These are phyloP conservation scores for Serendipita sp. DNA, from an alignment of 768 basidiomycete species.

Conservation along the genomic window DNA sequence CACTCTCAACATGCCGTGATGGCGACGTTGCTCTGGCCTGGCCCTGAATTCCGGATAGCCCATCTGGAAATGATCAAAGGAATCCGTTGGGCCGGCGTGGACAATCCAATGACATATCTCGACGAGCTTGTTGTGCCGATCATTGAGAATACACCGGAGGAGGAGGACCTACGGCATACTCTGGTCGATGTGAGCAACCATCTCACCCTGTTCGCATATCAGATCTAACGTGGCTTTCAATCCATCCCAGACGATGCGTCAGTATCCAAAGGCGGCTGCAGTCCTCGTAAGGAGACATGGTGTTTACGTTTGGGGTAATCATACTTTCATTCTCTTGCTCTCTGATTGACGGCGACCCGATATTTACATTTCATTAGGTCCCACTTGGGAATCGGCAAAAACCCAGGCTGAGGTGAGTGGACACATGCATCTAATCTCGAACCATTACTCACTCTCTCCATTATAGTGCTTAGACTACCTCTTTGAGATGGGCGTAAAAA, in stretches of 20 bases:
- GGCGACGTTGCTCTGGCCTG: slow-evolving; percentile 65
- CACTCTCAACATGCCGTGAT: slow-evolving; percentile 85
- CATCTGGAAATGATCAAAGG: slow-evolving; percentile 91
- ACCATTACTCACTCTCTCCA: too few relatives aligned
- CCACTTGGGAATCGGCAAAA: slow-evolving; percentile 79
- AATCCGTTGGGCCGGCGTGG: slow-evolving; percentile 60
- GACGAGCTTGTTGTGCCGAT: slow-evolving; percentile 78
- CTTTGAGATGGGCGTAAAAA: slow-evolving; percentile 76
- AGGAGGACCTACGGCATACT: slow-evolving; percentile 76
- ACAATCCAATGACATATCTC: slow-evolving; percentile 60
- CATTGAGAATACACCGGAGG: slow-evolving; percentile 81
- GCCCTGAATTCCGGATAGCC: slow-evolving; percentile 57
- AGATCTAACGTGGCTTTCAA: slow-evolving; percentile 9
- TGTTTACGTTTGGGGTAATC: slow-evolving; percentile 72
- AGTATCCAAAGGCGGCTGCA: slow-evolving; percentile 63
- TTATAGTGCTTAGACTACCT: slow-evolving; percentile 84
- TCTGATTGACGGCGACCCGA: background rate
- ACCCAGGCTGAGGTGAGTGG: slow-evolving; percentile 55
- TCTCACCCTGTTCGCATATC: background rate
- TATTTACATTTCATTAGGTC: slow-evolving; percentile 22
- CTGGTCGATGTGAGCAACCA: slow-evolving; percentile 44
- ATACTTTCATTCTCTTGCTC: slow-evolving; percentile 11
- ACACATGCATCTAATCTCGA: too few relatives aligned
- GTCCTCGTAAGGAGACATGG: slow-evolving; percentile 67
- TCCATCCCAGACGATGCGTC: slow-evolving; percentile 40